phyloP scores from a whole-genome alignment of 2,329 filamentous ascomycete species.

The Teratosphaeria gauchensis region DNA sequence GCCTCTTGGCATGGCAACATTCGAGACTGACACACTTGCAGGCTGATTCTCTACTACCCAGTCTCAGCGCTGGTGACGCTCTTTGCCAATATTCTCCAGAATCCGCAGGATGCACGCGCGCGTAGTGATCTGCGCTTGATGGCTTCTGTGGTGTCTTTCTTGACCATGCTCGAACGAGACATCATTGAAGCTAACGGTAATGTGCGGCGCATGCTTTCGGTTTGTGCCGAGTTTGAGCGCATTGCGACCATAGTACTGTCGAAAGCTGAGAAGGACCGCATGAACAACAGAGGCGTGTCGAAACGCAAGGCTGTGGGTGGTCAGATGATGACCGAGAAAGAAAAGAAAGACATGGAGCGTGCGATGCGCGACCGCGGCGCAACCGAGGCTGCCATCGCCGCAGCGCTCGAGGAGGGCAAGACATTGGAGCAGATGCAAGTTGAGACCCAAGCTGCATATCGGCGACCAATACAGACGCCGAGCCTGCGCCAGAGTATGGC shows the following conservation, averaged over 20 bases:
- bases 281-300: conserved; percentile 47
- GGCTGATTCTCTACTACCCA: conserved; percentile 91
- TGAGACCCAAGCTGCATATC: conserved; percentile 25
- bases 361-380: conserved; percentile 14
- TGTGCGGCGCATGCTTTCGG: conserved; percentile 84
- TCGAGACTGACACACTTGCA: conserved; percentile 17
- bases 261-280: conserved; percentile 76
- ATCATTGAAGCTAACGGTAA: conserved; percentile 54
- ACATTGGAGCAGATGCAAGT: conserved; percentile 27
- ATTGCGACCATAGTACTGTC: conserved; percentile 88
- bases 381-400: conserved; percentile 12
- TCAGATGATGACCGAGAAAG: conserved; percentile 38
- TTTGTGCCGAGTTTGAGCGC: conserved; percentile 93
- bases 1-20: not conserved
- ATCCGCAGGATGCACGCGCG: conserved; percentile 79
- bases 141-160: conserved; percentile 84
- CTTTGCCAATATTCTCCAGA: conserved; percentile 93
- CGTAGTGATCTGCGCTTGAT: conserved; percentile 84
- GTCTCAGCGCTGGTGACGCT: conserved; percentile 90
- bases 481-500: conserved; percentile 18
- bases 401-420: conserved; percentile 23
- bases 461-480: conserved; percentile 23
- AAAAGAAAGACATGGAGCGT: conserved; percentile 12
- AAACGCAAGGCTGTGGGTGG: conserved; percentile 58
- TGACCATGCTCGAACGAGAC: conserved; percentile 81